Base-by-base conservation (phyloP, 179 eudicot species). In the Beta corolliflora region DNA sequence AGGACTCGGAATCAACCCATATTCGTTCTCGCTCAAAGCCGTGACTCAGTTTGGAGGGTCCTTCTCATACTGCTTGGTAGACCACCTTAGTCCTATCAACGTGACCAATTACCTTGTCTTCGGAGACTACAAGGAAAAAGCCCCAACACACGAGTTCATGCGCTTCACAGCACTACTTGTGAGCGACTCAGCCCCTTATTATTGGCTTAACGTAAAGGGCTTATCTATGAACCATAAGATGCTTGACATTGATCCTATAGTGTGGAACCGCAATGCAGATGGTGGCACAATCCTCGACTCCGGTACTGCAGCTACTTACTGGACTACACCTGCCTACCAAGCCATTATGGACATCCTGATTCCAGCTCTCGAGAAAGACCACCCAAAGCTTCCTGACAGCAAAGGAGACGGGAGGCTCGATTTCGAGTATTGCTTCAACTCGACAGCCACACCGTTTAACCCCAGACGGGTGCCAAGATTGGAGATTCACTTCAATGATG, bases 51-150 rank as follows among this genome's bases (percentile, higher is more conserved):
- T 74, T 3, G 91, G 89, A 0, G 90, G 89, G 21, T 83, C 82
- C 6, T 89, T 89, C 79, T 89, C 91, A 0, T 90, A 87, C 29
- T 90, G 93, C 60, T 70, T 90, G 1, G 91, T 88, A 0, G 93
- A 89, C 56, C 90, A 87, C 73, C 59, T 89, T 4, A 89, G 90
- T 82, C 83, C 83, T 13, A 8, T 56, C 6, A 89, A 85, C 46
- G 61, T 81, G 5, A 55, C 91, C 4, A 86, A 87, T 31, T 83
- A 84, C 41, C 86, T 89, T 58, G 69, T 82, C 12, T 87, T 90
- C 11, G 90, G 91, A 3, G 75, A 78, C 0, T 9, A 73, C 4
- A 79, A 64, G 13, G 79, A 80, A 12, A 81, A 77, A 46, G 76
- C 82, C 9, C 85, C 81, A 1, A 75, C 66, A 0, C 48, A 50